Conservation (phyloP, 2,329 filamentous ascomycete genomes). For the Claviceps cyperi region DNA sequence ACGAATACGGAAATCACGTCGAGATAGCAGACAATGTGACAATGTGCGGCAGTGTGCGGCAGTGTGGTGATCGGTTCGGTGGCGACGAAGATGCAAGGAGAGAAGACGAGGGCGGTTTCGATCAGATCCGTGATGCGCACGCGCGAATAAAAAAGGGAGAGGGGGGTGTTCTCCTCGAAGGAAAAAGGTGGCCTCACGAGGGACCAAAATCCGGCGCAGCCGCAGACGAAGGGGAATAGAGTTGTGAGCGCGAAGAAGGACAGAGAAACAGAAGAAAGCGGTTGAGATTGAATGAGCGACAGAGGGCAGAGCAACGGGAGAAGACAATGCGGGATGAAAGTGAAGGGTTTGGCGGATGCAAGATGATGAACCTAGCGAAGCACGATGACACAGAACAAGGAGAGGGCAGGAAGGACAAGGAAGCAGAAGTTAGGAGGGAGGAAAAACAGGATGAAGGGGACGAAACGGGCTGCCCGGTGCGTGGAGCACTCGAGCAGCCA, state of each 20-base stretch:
- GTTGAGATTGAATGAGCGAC: slow-evolving; percentile 4
- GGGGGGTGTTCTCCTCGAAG: background rate
- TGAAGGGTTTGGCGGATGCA: background rate
- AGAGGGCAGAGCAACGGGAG: slow-evolving; percentile 5
- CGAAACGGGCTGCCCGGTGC: background rate
- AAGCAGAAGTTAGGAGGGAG: background rate
- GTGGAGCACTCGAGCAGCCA: background rate
- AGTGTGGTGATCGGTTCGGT: background rate
- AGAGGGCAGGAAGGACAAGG: background rate
- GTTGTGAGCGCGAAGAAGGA: background rate
- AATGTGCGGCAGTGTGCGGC: background rate
- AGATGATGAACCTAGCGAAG: background rate
- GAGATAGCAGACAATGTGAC: background rate
- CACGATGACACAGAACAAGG: background rate
- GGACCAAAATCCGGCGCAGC: slow-evolving; percentile 8
- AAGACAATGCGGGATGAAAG: background rate
- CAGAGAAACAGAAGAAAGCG: slow-evolving; percentile 1
- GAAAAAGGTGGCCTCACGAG: slow-evolving; percentile 1
- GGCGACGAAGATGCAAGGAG: background rate
- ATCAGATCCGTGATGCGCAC: background rate
- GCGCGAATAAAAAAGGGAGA: background rate
- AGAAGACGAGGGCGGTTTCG: background rate
- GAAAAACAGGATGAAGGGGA: background rate
- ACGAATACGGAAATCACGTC: background rate
- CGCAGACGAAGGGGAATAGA: slow-evolving; percentile 4